Percentiles rank a stretch among this genome's conserved stretches.
These are phyloP conservation scores for Mycena venus DNA, from an alignment of 768 basidiomycete genomes.

Conservation along the genomic window DNA sequence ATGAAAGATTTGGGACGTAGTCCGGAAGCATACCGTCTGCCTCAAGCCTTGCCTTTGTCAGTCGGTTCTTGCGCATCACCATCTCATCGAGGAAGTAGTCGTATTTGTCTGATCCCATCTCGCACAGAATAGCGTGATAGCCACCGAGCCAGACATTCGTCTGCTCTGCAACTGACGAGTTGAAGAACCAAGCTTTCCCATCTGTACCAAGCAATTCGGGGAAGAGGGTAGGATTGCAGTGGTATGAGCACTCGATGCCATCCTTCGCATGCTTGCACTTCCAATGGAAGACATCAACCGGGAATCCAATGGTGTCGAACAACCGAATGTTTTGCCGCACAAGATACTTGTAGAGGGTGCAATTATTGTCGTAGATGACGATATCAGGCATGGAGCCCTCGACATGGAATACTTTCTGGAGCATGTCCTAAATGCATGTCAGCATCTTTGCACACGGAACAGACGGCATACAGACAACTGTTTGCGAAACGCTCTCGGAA, in stretches of 20 bases:
- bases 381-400: too few species aligned
- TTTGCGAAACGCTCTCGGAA: background rate
- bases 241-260: conserved; percentile 9
- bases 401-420: too few species aligned
- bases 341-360: conserved; percentile 26
- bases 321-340: background rate
- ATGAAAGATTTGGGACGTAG: background rate
- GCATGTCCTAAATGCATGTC: background rate
- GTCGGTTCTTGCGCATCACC: background rate
- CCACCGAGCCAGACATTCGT: too few species aligned
- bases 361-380: too few species aligned
- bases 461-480: background rate
- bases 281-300: conserved; percentile 22
- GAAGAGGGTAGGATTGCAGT: conserved; percentile 31
- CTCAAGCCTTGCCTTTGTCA: background rate
- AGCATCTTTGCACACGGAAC: background rate
- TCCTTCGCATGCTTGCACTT: conserved; percentile 14
- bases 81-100: conserved; percentile 32
- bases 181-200: conserved; percentile 45
- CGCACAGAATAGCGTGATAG: conserved; percentile 38
- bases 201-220: conserved; percentile 35
- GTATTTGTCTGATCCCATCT: conserved; percentile 35
- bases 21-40: background rate
- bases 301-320: conserved; percentile 2
- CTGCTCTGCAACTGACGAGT: conserved; percentile 47